phyloP scores from a whole-genome alignment of 2,329 filamentous ascomycete genomes.

The Aureobasidium musti region DNA sequence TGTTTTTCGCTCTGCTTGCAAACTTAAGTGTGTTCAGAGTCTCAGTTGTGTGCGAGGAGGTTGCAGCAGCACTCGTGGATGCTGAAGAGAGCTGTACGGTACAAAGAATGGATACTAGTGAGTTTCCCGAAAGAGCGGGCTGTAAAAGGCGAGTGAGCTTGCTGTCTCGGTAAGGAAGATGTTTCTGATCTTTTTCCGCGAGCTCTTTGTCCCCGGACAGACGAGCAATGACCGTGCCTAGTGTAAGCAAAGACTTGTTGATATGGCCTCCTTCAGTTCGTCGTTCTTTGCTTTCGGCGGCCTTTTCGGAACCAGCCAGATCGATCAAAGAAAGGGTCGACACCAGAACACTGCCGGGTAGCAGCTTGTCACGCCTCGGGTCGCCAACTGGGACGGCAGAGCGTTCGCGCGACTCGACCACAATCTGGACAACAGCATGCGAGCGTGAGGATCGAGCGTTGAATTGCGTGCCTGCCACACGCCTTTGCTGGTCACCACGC shows the following conservation, averaged over 20 bases:
- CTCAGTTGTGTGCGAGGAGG: conserved; percentile 77
- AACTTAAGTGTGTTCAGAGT: conserved; percentile 97
- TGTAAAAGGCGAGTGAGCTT: conserved; percentile 93
- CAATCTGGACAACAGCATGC: conserved; percentile 97
- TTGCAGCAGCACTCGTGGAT: conserved; percentile 61
- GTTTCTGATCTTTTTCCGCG: conserved; percentile 68
- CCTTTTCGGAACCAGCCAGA: conserved; percentile 92
- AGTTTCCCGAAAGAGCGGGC: conserved; percentile 87
- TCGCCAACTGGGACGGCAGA: conserved; percentile 57
- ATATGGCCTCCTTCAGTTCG: conserved; percentile 95
- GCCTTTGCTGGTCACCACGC: conserved; percentile 83
- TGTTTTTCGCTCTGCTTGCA: conserved; percentile 94
- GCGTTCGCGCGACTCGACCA: conserved; percentile 93
- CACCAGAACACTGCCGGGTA: conserved; percentile 88
- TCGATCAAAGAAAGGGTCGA: conserved; percentile 95
- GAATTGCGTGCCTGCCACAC: conserved; percentile 94
- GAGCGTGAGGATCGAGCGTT: conserved; percentile 95
- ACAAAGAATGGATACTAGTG: conserved; percentile 94
- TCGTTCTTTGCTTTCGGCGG: conserved; percentile 91
- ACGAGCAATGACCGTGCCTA: conserved; percentile 91
- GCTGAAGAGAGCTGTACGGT: conserved; percentile 84
- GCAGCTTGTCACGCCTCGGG: conserved; percentile 63
- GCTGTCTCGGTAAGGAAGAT: conserved; percentile 95
- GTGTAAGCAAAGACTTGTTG: conserved; percentile 93
- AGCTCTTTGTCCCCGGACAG: conserved; percentile 80